A percentile compares a stretch with the other conserved stretches of the same genome.
These are phyloP conservation scores for Akanthomyces uredinophilus DNA, from an alignment of 2,329 filamentous ascomycete species.

Conservation along the genomic window DNA sequence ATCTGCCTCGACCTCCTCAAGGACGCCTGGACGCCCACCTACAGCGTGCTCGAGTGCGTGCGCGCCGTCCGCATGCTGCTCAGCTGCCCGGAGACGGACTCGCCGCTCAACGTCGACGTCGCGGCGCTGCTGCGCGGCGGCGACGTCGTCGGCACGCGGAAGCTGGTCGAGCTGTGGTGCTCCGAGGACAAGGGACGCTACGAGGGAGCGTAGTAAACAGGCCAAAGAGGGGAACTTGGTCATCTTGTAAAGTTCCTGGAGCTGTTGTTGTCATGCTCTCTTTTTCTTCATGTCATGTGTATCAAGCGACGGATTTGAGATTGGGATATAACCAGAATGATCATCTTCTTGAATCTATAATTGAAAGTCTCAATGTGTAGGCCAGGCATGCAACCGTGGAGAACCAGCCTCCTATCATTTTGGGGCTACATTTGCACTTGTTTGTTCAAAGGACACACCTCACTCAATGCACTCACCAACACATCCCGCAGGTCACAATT, in stretches of 20 bases:
- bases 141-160: slow-evolving; percentile 62
- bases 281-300: background rate
- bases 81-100: slow-evolving; percentile 62
- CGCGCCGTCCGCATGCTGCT: slow-evolving; percentile 66
- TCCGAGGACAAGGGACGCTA: slow-evolving; percentile 32
- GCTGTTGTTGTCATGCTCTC: background rate
- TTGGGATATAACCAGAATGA: slow-evolving; percentile 1
- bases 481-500: background rate
- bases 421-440: background rate
- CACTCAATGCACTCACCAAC: background rate
- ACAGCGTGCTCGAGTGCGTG: slow-evolving; percentile 71
- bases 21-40: slow-evolving; percentile 77
- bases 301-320: slow-evolving; percentile 3
- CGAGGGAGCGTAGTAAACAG: slow-evolving; percentile 25
- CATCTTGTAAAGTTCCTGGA: background rate
- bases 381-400: background rate
- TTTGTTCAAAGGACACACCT: background rate
- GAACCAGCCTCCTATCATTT: no score
- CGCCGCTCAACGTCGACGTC: slow-evolving; percentile 73
- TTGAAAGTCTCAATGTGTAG: background rate
- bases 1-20: slow-evolving; percentile 88
- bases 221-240: background rate
- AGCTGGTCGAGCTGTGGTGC: slow-evolving; percentile 68
- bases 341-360: background rate
- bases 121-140: slow-evolving; percentile 65